Conservation (phyloP, 495 filamentous ascomycete genomes). For the Daldinia concentrica region DNA sequence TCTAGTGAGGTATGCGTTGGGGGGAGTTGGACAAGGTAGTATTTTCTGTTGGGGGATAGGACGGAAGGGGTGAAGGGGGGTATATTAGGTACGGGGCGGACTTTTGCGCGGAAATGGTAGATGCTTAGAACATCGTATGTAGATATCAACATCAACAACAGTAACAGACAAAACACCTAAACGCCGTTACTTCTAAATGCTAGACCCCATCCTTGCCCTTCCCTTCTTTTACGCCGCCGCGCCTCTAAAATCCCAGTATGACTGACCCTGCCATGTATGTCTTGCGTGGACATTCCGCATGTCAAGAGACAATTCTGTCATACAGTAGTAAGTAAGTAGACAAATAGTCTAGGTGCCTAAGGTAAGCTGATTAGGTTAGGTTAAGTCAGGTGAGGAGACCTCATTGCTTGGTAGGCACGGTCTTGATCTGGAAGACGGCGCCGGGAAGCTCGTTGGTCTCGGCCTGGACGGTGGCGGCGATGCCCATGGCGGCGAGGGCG, state of each 20-base stretch:
- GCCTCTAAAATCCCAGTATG: not conserved
- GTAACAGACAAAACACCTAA: constrained; percentile 23
- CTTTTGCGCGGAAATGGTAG: too few species aligned
- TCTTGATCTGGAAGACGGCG: constrained; percentile 97
- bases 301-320: not conserved
- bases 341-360: not conserved
- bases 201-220: not conserved
- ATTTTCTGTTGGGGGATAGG: constrained; percentile 6
- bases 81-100: constrained; percentile 10
- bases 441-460: constrained; percentile 85
- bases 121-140: constrained; percentile 8
- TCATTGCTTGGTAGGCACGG: constrained; percentile 65
- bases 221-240: constrained; percentile 19
- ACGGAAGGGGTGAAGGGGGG: not conserved
- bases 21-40: not conserved
- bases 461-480: constrained; percentile 87
- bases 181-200: constrained; percentile 38
- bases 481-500: constrained; percentile 86
- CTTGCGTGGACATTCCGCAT: too few species aligned
- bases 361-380: not conserved
- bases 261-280: not conserved
- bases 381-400: not conserved
- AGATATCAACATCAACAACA: constrained; percentile 26
- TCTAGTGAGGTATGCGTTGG: constrained; percentile 12
- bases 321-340: not conserved